phyloP scores from a whole-genome alignment of 2,329 filamentous ascomycete species.

The Mycosphaerella sp. region DNA sequence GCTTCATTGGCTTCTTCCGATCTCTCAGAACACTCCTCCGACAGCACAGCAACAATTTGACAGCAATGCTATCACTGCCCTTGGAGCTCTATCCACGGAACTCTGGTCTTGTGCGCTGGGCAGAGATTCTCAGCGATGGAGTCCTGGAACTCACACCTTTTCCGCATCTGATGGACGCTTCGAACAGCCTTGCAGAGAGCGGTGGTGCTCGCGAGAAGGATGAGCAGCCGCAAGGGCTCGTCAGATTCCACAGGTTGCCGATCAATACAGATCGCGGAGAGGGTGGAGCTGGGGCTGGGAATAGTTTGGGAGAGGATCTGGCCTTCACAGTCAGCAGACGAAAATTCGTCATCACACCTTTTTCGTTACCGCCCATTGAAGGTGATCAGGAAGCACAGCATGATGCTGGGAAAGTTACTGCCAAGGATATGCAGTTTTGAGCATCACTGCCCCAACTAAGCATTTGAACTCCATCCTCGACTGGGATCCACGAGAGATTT shows the following conservation, averaged over 20 bases:
- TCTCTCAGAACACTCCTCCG: conserved; percentile 68
- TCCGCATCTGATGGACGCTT: conserved; percentile 54
- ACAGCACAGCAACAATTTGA: conserved; percentile 57
- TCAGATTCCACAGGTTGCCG: conserved; percentile 76
- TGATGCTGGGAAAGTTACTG: conserved; percentile 44
- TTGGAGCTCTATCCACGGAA: conserved; percentile 70
- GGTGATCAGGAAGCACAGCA: conserved; percentile 61
- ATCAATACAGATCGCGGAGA: conserved; percentile 84
- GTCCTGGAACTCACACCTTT: conserved; percentile 76
- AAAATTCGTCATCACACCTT: conserved; percentile 79
- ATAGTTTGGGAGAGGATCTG: conserved; percentile 69
- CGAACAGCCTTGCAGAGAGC: conserved; percentile 38
- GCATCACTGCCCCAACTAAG: neutral
- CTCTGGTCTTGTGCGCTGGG: conserved; percentile 73
- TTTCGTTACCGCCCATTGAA: conserved; percentile 79
- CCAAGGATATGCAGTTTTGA: conserved; percentile 71
- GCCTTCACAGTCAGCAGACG: conserved; percentile 82
- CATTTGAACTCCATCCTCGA: no score
- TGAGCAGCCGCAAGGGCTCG: conserved; percentile 76
- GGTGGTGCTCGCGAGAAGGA: conserved; percentile 53
- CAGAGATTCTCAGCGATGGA: conserved; percentile 77
- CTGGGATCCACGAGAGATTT: no score
- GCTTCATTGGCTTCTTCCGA: conserved; percentile 76
- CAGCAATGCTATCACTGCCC: conserved; percentile 69
- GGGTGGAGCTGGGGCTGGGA: conserved; percentile 58